Base-by-base conservation (phyloP, 441 rosid species). In the Populus hybrid region DNA sequence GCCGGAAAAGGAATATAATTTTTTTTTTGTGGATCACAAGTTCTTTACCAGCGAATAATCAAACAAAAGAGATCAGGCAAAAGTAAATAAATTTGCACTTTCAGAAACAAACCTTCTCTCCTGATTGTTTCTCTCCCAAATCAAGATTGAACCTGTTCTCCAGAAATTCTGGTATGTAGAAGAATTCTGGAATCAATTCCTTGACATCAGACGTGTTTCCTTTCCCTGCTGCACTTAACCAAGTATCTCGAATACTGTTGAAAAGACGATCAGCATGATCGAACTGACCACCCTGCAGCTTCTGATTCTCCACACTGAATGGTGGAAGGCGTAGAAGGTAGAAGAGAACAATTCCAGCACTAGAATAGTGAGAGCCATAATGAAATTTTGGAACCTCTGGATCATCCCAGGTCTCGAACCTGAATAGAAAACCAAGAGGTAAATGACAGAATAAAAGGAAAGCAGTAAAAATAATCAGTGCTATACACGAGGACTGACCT, bases 211-310 rank as follows among this genome's bases (percentile, higher is more conserved):
- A 95, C 35, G 99, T 95, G 81, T 97, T 95, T 57, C 98, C 99
- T 80, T 90, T 95, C 83, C 99, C 99, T 57, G 99, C 97, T 80
- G 99, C 99, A 91, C 99, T 97, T 69, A 82, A 87, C 99, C 99
- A 97, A 83, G 99, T 97, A 77, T 95, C 99, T 92, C 87, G 85
- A 73, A 97, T 79, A 81, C 98, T 86, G 84, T 92, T 94, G 85
- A 97, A 97, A 78, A 97, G 98, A 78, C 99, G 95, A 89, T 97
- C 99, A 79, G 99, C 99, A 85, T 97, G 99, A 86, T 97, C 99
- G 72, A 97, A 97, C 85, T 97, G 98, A 78, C 99, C 99, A 32
- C 99, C 99, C 81, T 97, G 99, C 74, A 97, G 93, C 92, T 97
- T 97, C 88, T 94, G 99, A 85, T 97, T 97, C 87, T 97, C 99